Evolutionary conservation across 148 eudicot species (phyloP).

Genomic region (Amaranthus cruentus): DNA sequence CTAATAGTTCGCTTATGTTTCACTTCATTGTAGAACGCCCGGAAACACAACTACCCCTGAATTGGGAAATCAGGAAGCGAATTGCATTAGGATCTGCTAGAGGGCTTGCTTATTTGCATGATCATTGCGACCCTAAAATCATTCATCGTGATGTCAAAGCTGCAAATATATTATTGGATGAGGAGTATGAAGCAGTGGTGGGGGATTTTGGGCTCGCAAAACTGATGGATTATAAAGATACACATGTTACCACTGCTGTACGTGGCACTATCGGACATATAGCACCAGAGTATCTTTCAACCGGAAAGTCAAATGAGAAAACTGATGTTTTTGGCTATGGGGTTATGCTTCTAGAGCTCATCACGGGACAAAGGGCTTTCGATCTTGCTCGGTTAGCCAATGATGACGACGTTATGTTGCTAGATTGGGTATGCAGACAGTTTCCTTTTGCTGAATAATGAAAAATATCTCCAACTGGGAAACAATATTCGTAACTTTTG

Average conservation of each 20-base stretch:
- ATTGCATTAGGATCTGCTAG: constrained; percentile 44
- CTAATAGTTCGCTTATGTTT: neutral
- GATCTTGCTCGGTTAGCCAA: constrained; percentile 59
- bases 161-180: constrained; percentile 44
- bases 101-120: constrained; percentile 48
- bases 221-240: constrained; percentile 49
- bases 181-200: constrained; percentile 47
- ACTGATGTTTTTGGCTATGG: constrained; percentile 56
- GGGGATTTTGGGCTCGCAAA: constrained; percentile 48
- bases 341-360: constrained; percentile 52
- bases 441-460: neutral
- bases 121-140: constrained; percentile 45
- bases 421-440: constrained; percentile 41
- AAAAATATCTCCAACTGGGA: neutral
- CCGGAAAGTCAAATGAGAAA: constrained; percentile 50
- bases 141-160: constrained; percentile 54
- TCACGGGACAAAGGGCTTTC: constrained; percentile 53
- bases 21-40: constrained; percentile 31
- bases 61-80: constrained; percentile 38
- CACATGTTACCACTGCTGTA: constrained; percentile 50
- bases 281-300: constrained; percentile 51
- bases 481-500: too few relatives aligned
- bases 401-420: constrained; percentile 51
- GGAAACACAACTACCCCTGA: constrained; percentile 33
- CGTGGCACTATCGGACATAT: constrained; percentile 50